These are phyloP conservation scores for Friedmanniomyces endolithicus DNA, from an alignment of 495 filamentous ascomycete species.

Conservation along the genomic window DNA sequence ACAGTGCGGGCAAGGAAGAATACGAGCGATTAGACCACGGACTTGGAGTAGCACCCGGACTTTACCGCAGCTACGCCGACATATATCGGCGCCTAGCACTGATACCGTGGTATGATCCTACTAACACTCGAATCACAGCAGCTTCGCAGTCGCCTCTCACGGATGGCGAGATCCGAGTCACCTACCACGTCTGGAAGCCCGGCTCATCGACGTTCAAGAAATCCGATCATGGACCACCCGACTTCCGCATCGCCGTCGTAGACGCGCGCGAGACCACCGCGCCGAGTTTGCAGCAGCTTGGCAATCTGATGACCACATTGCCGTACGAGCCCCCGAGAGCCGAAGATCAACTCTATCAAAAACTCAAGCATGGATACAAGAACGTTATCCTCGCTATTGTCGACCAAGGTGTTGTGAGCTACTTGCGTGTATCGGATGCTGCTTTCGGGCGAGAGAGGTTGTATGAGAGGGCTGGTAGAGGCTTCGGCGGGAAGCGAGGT, in stretches of 20 bases:
- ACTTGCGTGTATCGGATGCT: slow-evolving; percentile 63
- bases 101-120: slow-evolving; percentile 58
- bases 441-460: slow-evolving; percentile 62
- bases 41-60: slow-evolving; percentile 59
- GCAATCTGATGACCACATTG: slow-evolving; percentile 52
- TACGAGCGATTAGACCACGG: slow-evolving; percentile 32
- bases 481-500: slow-evolving; percentile 25
- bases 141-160: slow-evolving; percentile 8
- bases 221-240: slow-evolving; percentile 56
- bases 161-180: slow-evolving; percentile 45
- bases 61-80: slow-evolving; percentile 67
- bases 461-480: slow-evolving; percentile 39
- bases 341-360: slow-evolving; percentile 22
- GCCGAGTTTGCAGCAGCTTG: slow-evolving; percentile 59
- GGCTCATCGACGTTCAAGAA: slow-evolving; percentile 54
- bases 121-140: slow-evolving; percentile 5
- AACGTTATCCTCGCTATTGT: slow-evolving; percentile 79
- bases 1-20: not conserved
- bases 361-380: slow-evolving; percentile 67
- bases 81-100: slow-evolving; percentile 66
- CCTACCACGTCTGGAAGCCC: slow-evolving; percentile 72
- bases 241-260: slow-evolving; percentile 71
- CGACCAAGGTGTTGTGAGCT: slow-evolving; percentile 82
- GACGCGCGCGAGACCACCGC: slow-evolving; percentile 58
- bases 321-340: slow-evolving; percentile 48